Conservation (phyloP, 129 eudicot genomes). For the Centrapalus pauciflorus region DNA sequence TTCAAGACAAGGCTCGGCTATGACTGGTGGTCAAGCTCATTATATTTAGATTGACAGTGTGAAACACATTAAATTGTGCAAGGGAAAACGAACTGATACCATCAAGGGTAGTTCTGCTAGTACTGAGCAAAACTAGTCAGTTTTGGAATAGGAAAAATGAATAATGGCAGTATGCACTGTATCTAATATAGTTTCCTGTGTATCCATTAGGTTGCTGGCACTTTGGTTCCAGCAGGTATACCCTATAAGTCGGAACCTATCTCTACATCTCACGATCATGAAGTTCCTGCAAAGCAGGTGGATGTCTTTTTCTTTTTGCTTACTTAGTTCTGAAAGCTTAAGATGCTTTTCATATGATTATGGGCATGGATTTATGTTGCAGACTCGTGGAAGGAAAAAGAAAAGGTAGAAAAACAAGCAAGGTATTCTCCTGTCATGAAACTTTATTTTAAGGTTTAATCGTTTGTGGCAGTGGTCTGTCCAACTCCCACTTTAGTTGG, state of each 20-base stretch:
- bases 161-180: neutral
- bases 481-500: too few relatives aligned
- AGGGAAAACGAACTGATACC: neutral
- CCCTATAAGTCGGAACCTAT: conserved; percentile 14
- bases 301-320: neutral
- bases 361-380: conserved; percentile 14
- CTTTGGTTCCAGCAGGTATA: conserved; percentile 16
- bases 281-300: conserved; percentile 27
- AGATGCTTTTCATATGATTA: neutral
- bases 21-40: conserved; percentile 7
- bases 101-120: neutral
- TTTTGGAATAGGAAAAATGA: neutral
- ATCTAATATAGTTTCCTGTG: neutral
- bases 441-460: too few relatives aligned
- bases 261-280: conserved; percentile 7
- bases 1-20: neutral
- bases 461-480: too few relatives aligned
- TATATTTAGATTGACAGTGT: too few relatives aligned
- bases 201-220: conserved; percentile 22
- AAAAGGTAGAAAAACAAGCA: conserved; percentile 12
- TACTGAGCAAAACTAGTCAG: neutral
- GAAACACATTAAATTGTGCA: neutral
- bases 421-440: neutral
- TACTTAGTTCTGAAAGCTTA: neutral
- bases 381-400: conserved; percentile 33